These are phyloP conservation scores for Lodderomyces orthopsilosis DNA, from an alignment of 1,139 yeast genomes.

Conservation along the genomic window DNA sequence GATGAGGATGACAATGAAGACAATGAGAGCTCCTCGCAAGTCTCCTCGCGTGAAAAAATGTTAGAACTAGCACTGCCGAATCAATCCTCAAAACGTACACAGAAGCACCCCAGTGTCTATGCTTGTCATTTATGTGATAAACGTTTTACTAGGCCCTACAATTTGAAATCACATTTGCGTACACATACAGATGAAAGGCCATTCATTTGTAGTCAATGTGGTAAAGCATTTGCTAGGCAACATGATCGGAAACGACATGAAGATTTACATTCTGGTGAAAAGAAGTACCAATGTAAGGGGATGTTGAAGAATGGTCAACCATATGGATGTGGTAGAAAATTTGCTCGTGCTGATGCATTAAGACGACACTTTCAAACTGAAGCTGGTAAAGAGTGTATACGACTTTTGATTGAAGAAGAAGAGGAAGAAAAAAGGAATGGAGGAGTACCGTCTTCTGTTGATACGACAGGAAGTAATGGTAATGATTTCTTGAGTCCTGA, in stretches of 20 bases:
- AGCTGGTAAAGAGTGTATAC: slow-evolving; percentile 82
- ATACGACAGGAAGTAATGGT: not conserved
- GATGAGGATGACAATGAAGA: slow-evolving; percentile 17
- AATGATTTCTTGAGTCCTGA: slow-evolving; percentile 5
- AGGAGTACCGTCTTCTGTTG: not conserved
- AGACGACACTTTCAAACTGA: slow-evolving; percentile 94
- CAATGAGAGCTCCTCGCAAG: slow-evolving; percentile 15
- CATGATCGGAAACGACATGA: slow-evolving; percentile 95
- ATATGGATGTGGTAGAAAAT: slow-evolving; percentile 93
- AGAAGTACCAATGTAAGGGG: slow-evolving; percentile 83
- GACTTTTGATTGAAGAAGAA: slow-evolving; percentile 69
- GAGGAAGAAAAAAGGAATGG: slow-evolving; percentile 19
- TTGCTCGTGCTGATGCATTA: slow-evolving; percentile 94
- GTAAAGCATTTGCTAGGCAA: slow-evolving; percentile 93
- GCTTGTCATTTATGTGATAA: slow-evolving; percentile 86
- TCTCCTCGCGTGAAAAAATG: slow-evolving; percentile 53
- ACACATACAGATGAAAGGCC: slow-evolving; percentile 97
- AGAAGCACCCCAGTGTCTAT: slow-evolving; percentile 75
- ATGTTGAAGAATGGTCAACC: slow-evolving; percentile 55
- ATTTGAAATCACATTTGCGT: slow-evolving; percentile 83
- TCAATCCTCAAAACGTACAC: slow-evolving; percentile 52
- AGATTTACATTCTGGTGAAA: slow-evolving; percentile 88
- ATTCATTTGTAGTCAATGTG: slow-evolving; percentile 79
- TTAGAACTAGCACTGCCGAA: slow-evolving; percentile 59
- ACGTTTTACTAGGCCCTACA: slow-evolving; percentile 87